phyloP scores from a whole-genome alignment of 1,139 yeast species.

The Scheffersomyces segobiensis region DNA sequence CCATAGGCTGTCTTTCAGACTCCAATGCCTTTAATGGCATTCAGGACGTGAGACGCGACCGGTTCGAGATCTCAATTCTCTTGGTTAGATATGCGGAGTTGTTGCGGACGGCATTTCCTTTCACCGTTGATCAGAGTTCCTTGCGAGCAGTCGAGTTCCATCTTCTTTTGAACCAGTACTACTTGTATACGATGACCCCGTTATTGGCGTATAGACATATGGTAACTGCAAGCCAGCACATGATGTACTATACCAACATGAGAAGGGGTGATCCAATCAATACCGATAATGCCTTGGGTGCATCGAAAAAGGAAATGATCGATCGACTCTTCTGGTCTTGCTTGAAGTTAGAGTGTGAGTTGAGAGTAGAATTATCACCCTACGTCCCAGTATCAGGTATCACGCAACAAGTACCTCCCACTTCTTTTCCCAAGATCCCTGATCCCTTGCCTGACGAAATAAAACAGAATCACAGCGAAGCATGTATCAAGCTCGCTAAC shows the following conservation, averaged over 20 bases:
- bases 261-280: conserved; percentile 2
- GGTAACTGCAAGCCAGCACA: conserved; percentile 32
- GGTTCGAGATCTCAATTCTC: conserved; percentile 25
- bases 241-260: conserved; percentile 31
- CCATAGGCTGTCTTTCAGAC: conserved; percentile 19
- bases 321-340: conserved; percentile 49
- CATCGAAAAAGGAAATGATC: conserved; percentile 20
- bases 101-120: conserved; percentile 26
- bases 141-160: conserved; percentile 27
- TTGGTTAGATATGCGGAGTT: conserved; percentile 26
- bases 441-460: conserved; percentile 20
- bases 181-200: conserved; percentile 39
- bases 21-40: conserved; percentile 6
- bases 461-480: conserved; percentile 24
- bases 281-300: neutral
- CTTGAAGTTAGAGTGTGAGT: conserved; percentile 47
- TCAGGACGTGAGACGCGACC: conserved; percentile 16
- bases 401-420: conserved; percentile 40
- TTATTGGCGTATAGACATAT: conserved; percentile 36
- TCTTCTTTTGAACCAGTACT: conserved; percentile 36
- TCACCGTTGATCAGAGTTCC: conserved; percentile 19
- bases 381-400: conserved; percentile 44
- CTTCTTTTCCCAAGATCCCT: conserved; percentile 43
- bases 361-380: conserved; percentile 47
- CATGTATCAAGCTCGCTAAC: conserved; percentile 28